These are phyloP conservation scores for Herpetomonas tarakana DNA, from an alignment of 208 protist species.

Conservation along the genomic window DNA sequence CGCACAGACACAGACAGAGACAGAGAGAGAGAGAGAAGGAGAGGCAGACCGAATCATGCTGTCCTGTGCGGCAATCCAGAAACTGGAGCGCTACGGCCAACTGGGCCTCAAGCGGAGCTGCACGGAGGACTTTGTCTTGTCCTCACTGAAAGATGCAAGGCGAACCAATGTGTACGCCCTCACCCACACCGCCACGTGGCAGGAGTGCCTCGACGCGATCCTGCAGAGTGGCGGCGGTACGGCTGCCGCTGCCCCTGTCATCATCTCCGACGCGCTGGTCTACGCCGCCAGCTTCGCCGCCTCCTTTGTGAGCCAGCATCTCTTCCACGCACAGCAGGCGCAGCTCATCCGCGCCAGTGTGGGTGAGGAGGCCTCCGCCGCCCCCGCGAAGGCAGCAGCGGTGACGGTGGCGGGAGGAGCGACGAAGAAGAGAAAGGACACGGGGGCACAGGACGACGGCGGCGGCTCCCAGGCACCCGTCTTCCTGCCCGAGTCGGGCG, in stretches of 20 bases:
- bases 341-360: too few relatives aligned
- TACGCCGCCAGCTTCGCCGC: constrained; percentile 76
- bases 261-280: constrained; percentile 62
- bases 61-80: constrained; percentile 80
- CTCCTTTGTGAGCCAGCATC: constrained; percentile 52
- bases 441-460: constrained; percentile 2
- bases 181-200: constrained; percentile 75
- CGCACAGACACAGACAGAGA: too few relatives aligned
- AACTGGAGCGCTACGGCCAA: constrained; percentile 84
- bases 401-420: background rate
- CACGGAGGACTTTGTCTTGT: constrained; percentile 65
- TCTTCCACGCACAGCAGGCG: constrained; percentile 15
- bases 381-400: background rate
- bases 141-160: constrained; percentile 69
- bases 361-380: too few relatives aligned
- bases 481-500: constrained; percentile 2
- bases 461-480: background rate
- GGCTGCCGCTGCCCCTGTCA: constrained; percentile 2
- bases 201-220: constrained; percentile 34
- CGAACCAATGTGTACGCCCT: constrained; percentile 78
- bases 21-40: too few relatives aligned
- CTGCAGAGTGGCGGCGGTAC: background rate
- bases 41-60: too few relatives aligned
- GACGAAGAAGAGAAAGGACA: too few relatives aligned
- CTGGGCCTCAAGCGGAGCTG: constrained; percentile 73